Evolutionary conservation across 129 eudicot genomes (phyloP), one percentile per base, ranked within the genome.

Genomic region (Lactuca sativa): DNA sequence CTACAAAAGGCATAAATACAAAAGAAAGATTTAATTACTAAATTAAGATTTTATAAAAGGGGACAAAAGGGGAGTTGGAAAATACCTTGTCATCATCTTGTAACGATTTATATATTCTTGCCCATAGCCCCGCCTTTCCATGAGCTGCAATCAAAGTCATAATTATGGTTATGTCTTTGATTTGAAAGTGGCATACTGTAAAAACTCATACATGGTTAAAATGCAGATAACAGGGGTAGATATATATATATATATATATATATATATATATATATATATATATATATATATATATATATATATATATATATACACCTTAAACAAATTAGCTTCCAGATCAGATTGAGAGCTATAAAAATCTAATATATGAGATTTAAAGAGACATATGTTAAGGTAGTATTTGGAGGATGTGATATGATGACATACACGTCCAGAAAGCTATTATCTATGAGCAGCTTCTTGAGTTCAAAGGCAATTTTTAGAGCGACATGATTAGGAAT

Each of bases 111-210:
- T 93, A 68, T 93, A 93, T 75, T 89, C 98, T 85, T 89, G 84
- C 34, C 98, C 97, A 69, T 83, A 93, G 58, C 95, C 97, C n/a
- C 98, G 80, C 47, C 97, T 88, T 80, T 93, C 98, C 98, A 93
- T 89, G 71, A 93, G 97, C 98, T 93, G 85, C 79, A 80, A 66
- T 69, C 21, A 65, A 61, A 74, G 63, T 73, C 47, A 32, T 62
- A 75, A 32, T 21, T 21, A 21, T 21, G 21, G 21, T 21, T 21
- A 21, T 21, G 21, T 21, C 21, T 21, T 21, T 21, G 0, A 21
- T 21, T 21, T 21, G 21, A 21, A 21, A 21, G 21, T 21, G 21
- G 21, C 21, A 21, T 21, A 21, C 21, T 21, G 21, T 21, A 21
- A 21, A 21, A 21, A 21, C 21, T 21, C 21, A 21, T 0, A 21